These are phyloP conservation scores for Naegleria gruberi DNA, from an alignment of 208 protist genomes.

Conservation along the genomic window DNA sequence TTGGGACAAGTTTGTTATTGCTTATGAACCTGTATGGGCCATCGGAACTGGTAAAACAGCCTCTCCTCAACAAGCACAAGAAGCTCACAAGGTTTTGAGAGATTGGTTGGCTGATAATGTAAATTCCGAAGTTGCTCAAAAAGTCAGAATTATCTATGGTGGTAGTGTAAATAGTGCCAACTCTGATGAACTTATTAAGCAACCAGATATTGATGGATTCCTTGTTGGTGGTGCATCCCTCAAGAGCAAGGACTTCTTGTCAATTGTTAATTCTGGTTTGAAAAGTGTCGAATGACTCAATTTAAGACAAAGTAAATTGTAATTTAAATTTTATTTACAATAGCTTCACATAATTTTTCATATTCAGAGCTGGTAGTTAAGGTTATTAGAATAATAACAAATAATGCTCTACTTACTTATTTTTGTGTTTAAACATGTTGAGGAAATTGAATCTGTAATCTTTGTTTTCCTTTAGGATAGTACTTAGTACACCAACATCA, in stretches of 20 bases:
- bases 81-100: slow-evolving; percentile 76
- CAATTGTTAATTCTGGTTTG: background rate
- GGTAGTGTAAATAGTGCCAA: slow-evolving; percentile 88
- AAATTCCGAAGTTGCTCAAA: slow-evolving; percentile 66
- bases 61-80: slow-evolving; percentile 87
- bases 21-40: slow-evolving; percentile 99
- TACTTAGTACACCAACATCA: background rate
- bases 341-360: background rate
- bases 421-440: background rate
- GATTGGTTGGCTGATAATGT: slow-evolving; percentile 73
- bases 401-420: background rate
- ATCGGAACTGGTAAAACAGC: slow-evolving; percentile 96
- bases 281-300: background rate
- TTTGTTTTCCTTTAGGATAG: background rate
- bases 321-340: background rate
- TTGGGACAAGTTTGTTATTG: slow-evolving; percentile 86
- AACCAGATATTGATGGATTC: slow-evolving; percentile 96
- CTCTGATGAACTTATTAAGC: slow-evolving; percentile 64
- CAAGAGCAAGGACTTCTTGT: slow-evolving; percentile 62
- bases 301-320: background rate
- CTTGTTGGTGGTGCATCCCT: slow-evolving; percentile 95
- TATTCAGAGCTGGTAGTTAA: background rate
- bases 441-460: background rate
- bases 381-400: background rate
- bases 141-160: slow-evolving; percentile 93